Conservation (phyloP, 306 rosid species). For the Cucurbita maxima region DNA sequence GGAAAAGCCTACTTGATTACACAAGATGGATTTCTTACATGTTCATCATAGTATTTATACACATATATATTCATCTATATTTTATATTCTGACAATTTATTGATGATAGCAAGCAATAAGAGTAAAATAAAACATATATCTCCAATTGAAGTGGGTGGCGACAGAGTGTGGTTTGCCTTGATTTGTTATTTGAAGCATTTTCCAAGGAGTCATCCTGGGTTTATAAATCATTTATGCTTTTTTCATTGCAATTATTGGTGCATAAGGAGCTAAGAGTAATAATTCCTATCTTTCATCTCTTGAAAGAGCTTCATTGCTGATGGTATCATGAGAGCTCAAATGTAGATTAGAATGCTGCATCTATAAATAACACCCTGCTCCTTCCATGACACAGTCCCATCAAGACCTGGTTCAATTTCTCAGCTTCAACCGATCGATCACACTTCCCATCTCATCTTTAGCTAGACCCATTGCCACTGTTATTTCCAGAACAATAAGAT, state of each 20-base stretch:
- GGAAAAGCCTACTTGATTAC: conserved; percentile 37
- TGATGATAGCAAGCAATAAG: conserved; percentile 1
- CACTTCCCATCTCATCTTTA: conserved; percentile 72
- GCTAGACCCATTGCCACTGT: conserved; percentile 14
- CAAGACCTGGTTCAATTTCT: conserved; percentile 47
- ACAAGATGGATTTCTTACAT: conserved; percentile 56
- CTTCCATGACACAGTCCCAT: conserved; percentile 46
- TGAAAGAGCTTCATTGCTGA: conserved; percentile 74
- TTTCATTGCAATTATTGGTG: neutral
- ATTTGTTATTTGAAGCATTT: neutral
- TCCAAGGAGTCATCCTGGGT: neutral
- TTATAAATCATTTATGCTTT: neutral
- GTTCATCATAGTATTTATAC: conserved; percentile 34
- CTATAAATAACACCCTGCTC: conserved; percentile 35
- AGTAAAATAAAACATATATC: neutral
- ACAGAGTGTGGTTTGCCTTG: neutral
- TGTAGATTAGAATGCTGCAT: conserved; percentile 32
- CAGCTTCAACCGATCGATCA: conserved; percentile 39
- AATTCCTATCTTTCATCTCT: conserved; percentile 62
- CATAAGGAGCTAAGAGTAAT: conserved; percentile 1
- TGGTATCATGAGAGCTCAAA: conserved; percentile 83
- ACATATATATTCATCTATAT: neutral
- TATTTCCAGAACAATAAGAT: conserved; percentile 29
- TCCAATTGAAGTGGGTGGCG: neutral
- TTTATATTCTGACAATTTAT: neutral